Base-by-base conservation (phyloP, 805 yeast genomes). In the Zygotorulaspora danielsina region DNA sequence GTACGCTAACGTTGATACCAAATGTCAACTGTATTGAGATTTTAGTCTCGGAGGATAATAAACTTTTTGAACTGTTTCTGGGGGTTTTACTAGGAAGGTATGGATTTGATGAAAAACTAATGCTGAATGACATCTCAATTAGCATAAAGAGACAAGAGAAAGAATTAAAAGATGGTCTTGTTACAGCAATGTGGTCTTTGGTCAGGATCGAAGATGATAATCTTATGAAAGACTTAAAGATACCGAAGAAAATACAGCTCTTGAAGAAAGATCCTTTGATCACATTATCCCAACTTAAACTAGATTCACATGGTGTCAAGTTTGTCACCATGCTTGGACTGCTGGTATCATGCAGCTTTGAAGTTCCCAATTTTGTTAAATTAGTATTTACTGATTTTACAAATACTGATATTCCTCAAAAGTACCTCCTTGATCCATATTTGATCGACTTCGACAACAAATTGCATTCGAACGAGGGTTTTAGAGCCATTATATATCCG, bases 301-400 rank as follows among this genome's bases (percentile, higher is more conserved):
- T 49, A 7, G 30, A 17, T 9, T 15, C 35, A 7, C 17, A 34
- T 13, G 46, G 44, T 9, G 38, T 37, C 6, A 32, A 38, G 24
- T 53, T 33, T 34, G 41, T 45, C 6, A 40, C 36, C 7, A 45
- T 53, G 40, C 32, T 52, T n/a, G 59, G 49, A 3, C 32, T 52
- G 16, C 41, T 54, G 6, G 50, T 55, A 2, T 45, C 57, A 4
- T 45, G 46, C 26, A 34, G 55, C 2, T 48, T 45, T 34, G 53
- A 51, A 22, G 36, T 41, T 16, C 25, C 29, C 0, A 19, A 36
- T 3, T 54, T 38, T 36, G 44, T 36, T 1, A 34, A 45, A 13
- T 33, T 55, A 34, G 48, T 53, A 9, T 54, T 59, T 21, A 58
- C 63, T 8, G 64, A 59, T 44, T 58, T 59, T 31, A 58, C 59